Base-by-base conservation (phyloP, 169 alveolate genomes). In the Cytauxzoon felis region DNA sequence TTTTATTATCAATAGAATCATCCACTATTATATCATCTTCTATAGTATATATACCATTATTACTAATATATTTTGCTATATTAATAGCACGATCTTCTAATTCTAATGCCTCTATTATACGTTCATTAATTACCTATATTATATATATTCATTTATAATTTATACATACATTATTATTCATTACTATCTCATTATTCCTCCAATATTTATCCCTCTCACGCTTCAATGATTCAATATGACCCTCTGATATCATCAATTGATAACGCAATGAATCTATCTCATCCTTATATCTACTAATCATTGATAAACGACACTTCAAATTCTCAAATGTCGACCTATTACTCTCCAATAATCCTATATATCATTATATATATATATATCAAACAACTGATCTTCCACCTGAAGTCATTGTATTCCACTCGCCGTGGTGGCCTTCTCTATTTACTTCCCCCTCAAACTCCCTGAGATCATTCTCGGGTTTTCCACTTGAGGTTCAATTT, bases 31-130 rank as follows among this genome's bases (percentile, higher is more conserved):
- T n/a, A n/a, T n/a, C n/a, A n/a, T n/a, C n/a, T n/a, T n/a, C n/a
- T n/a, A n/a, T n/a, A n/a, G n/a, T n/a, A n/a, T n/a, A n/a, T n/a
- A n/a, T n/a, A n/a, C n/a, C n/a, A n/a, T n/a, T n/a, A n/a, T n/a
- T n/a, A n/a, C n/a, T n/a, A n/a, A 73, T 63, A 19, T 56, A 29
- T 24, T 63, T 73, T 33, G 84, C 84, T 0, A 73, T 65, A 43
- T 71, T 30, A 11, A 73, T 30, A 19, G 84, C 84, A 23, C 78
- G 49, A 38, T 73, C 84, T 51, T 73, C 72, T 51, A 70, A 45
- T 42, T 40, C 52, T 30, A 73, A 4, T 0, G 84, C 84, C 51
- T 73, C 70, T 43, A 24, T 11, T 3, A 73, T 61, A 54, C 84
- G 67, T 26, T 73, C 16, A 21, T 73, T 68, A 27, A 40, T 42